Evolutionary conservation across 2,329 filamentous ascomycete genomes (phyloP).

Genomic region (Thyridium curvatum): DNA sequence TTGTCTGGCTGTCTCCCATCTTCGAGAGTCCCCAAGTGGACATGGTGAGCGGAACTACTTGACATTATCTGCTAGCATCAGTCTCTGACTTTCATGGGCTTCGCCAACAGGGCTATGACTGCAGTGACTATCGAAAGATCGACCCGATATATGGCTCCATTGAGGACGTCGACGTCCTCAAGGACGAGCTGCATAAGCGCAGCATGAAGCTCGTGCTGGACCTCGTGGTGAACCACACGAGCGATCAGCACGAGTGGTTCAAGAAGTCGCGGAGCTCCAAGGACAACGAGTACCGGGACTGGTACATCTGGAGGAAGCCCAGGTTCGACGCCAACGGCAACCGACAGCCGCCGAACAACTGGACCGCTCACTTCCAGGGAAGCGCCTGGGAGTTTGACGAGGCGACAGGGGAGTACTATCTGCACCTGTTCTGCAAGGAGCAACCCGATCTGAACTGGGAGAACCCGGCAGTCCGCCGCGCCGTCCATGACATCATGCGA

Average conservation of each 20-base stretch:
- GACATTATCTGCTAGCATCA: background rate
- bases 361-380: slow-evolving; percentile 35
- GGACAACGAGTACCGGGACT: slow-evolving; percentile 49
- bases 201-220: slow-evolving; percentile 68
- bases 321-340: slow-evolving; percentile 50
- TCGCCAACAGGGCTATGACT: slow-evolving; percentile 47
- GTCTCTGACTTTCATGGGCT: background rate
- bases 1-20: slow-evolving; percentile 37
- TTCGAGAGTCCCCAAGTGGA: slow-evolving; percentile 38
- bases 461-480: slow-evolving; percentile 55
- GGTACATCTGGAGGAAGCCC: slow-evolving; percentile 61
- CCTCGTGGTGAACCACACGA: slow-evolving; percentile 68
- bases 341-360: slow-evolving; percentile 56
- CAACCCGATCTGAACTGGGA: slow-evolving; percentile 80
- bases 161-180: slow-evolving; percentile 58
- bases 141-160: slow-evolving; percentile 62
- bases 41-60: slow-evolving; percentile 22
- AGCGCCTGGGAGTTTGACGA: slow-evolving; percentile 44
- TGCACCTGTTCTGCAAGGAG: slow-evolving; percentile 62
- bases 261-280: slow-evolving; percentile 46
- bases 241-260: slow-evolving; percentile 52
- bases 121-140: slow-evolving; percentile 62
- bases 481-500: slow-evolving; percentile 61
- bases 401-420: slow-evolving; percentile 42
- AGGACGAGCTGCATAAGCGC: slow-evolving; percentile 51